Evolutionary conservation across 148 eudicot species (phyloP), one percentile per base, ranked within the genome.

Genomic region (Rhododendron mucronatum): DNA sequence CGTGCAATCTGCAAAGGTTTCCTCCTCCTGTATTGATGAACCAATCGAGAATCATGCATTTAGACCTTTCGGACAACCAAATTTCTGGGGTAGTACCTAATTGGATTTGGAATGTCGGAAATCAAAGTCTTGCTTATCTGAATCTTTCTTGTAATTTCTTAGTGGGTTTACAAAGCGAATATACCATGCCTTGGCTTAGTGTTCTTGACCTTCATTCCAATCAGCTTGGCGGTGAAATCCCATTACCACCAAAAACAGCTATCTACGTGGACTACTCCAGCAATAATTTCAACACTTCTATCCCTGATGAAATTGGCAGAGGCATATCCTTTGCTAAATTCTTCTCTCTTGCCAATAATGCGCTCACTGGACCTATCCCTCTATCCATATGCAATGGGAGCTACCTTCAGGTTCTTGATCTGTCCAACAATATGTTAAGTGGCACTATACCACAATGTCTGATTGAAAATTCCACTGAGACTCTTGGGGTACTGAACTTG

Each of bases 91-190:
- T 71, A 63, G 84, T 92, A 77, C 93, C 93, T 18, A 85, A 13
- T 47, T 92, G 93, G 93, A 33, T 92, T 26, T 89, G 89, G 90
- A 39, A 84, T 0, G 15, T 90, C n/a, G 91, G 91, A 12, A 69
- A 57, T 39, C 86, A 87, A 84, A 13, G 80, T 2, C 69, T 7
- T 7, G 12, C 3, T 0, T 23, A 8, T 63, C 28, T 63, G 1
- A 21, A 71, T 80, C 91, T 92, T 59, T 92, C 94, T 11, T 41
- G 1, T 44, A 92, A 91, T 86, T 20, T 61, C 1, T 61, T 92
- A 3, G 78, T 6, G 44, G 44, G 39, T 35, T 48, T 92, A 7
- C 89, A 93, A 45, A 65, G 48, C 23, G 88, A 85, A 73, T 51
- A 69, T 37, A 16, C 2, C 10, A 80, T 23, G 28, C 30, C 69